phyloP scores from a whole-genome alignment of 257 asterid genomes.

The Verbena officinalis region DNA sequence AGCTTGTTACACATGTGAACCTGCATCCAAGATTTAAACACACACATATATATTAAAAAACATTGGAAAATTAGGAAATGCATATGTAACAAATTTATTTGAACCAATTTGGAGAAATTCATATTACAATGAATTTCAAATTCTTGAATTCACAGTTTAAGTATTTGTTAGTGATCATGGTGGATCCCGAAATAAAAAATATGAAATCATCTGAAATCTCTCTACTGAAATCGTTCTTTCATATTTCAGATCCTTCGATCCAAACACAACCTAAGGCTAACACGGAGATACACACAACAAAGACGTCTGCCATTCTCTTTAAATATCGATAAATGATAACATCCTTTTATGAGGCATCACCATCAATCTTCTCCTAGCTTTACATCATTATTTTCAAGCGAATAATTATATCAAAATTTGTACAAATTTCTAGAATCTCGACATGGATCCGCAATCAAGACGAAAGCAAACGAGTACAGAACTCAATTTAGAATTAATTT shows the following conservation, averaged over 20 bases:
- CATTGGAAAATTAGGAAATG: not conserved
- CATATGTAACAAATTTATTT: no score
- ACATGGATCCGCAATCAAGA: not conserved
- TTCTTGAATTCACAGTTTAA: no score
- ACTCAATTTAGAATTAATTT: no score
- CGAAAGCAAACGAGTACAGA: not conserved
- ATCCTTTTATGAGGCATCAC: not conserved
- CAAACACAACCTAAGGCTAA: not conserved
- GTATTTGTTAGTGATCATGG: no score
- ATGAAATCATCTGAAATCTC: no score
- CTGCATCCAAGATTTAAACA: slow-evolving; percentile 30
- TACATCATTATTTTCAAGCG: not conserved
- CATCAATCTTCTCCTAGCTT: slow-evolving; percentile 15
- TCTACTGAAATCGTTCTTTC: no score
- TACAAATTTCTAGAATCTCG: not conserved
- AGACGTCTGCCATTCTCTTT: not conserved
- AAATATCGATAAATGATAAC: not conserved
- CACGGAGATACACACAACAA: not conserved
- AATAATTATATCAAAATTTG: not conserved
- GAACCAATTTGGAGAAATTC: no score
- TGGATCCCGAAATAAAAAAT: no score
- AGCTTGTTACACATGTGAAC: slow-evolving; percentile 49
- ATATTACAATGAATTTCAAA: no score
- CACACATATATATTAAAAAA: not conserved
- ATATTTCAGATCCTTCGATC: not conserved